Evolutionary conservation across 176 grass and related monocot genomes (phyloP), one percentile per base, ranked within the genome.

Genomic region (Poa annua): DNA sequence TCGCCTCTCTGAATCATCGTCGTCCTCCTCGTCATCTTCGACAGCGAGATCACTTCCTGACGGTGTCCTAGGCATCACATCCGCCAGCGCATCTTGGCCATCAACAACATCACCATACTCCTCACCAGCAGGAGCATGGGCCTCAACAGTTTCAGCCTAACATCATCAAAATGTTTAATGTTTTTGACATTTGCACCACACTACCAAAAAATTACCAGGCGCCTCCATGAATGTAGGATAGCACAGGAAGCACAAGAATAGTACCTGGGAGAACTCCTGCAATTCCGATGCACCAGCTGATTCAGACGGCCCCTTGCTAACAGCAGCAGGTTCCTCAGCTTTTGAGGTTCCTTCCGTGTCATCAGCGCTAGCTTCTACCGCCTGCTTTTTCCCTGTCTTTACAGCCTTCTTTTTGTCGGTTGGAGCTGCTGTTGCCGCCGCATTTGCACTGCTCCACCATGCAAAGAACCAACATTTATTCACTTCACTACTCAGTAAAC

Each of bases 291-390:
- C 74, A 42, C 77, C 87, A 14, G 71, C 79, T 77, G 84, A 89
- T 66, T 86, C 47, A 54, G 85, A 89, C 32, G 62, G 78, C 47
- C 26, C 74, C 67, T 81, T 84, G 71, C 73, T 81, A 13, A 49
- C 47, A 49, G 15, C 65, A 38, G 50, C 77, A 88, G 76, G 83
- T 86, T 87, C 89, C 49, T 74, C 77, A 14, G 16, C 41, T 73
- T 90, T 93, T 25, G 91, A 99, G 20, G 89, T 95, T 75, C 89
- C 91, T 90, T 99, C 89, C 25, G 82, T 88, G 61, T 75, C 92
- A 77, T 87, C 79, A 54, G 57, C 79, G 8, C 33, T 53, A 75
- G 78, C 77, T 53, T 84, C 65, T 81, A 61, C 24, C 22, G 20
- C 67, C 68, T 83, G 87, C 68, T 85, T 81, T 71, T 17, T 84